Evolutionary conservation across 2,329 filamentous ascomycete species (phyloP), one percentile per base, ranked within the genome.

Genomic region (Diaporthe sp.): DNA sequence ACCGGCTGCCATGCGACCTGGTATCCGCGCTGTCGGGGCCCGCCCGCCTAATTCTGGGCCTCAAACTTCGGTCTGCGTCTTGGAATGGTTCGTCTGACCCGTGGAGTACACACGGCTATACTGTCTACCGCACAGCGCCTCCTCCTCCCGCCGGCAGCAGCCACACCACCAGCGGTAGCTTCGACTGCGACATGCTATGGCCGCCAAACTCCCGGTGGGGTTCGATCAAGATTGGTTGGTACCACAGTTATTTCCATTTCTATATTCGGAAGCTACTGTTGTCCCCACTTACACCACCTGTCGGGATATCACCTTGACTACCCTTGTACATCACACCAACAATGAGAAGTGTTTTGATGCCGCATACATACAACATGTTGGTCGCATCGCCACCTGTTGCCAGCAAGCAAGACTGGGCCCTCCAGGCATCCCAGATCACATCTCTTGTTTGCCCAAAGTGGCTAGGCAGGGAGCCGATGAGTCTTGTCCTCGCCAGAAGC

Each of bases 61-160:
- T 53, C 47, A 15, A 70, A 25, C n/a, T 20, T 70, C 47, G 47
- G 31, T 70, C 65, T 55, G 9, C 31, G 22, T 53, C 47, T 53
- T 53, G 47, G 47, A 39, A 28, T 39, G 34, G 65, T 70, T 70
- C 47, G 65, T 42, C 65, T 39, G 31, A 68, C 47, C 65, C 22
- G 31, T 15, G 1, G 1, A 28, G 8, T 7, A 42, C 44, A 28
- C 47, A 25, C 65, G 65, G 65, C 47, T 55, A 42, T 39, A 17
- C 31, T 28, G 65, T 37, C 49, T 70, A 37, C 65, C 65, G 65
- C 31, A n/a, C 65, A 70, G 34, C 34, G 47, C 31, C 65, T 55
- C 47, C 58, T 61, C 60, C 47, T 53, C 25, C 55, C 37, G 53
- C 25, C n/a, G 20, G n/a, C 15, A 15, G 34, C 17, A 39, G 39